Evolutionary conservation across 495 filamentous ascomycete species (phyloP), one percentile per base, ranked within the genome.

Genomic region (Penicillium canescens): DNA sequence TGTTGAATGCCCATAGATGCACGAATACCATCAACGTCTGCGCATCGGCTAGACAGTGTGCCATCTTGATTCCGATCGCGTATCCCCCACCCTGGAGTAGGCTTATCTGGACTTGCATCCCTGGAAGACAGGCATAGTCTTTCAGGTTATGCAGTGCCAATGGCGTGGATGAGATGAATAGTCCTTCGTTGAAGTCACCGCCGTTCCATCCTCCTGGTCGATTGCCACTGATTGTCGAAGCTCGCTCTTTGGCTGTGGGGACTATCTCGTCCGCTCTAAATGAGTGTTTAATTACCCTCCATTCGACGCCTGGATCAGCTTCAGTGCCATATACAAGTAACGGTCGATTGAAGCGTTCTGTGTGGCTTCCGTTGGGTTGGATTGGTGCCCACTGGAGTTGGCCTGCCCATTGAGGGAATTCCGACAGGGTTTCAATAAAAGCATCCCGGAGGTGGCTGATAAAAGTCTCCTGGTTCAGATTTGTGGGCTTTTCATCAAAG

Each of bases 21-120:
- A 73, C 64, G 28, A 84, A 83, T 14, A 67, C 55, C 11, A 72
- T 60, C n/a, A 84, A 50, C 1, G 73, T 41, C 24, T 72, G 61
- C 3, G 78, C 76, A 61, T 84, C 81, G 2, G 73, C 72, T 5
- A 82, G 58, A 13, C 70, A 69, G 56, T 84, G 80, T 0, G 74
- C 66, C 1, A 78, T 46, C 36, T 67, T 72, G 16, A 77, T 60
- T 26, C 70, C 66, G 5, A 82, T 37, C 2, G 69, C 70, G 36
- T 69, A 71, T 3, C 74, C 78, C 7, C 75, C 76, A 39, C 68
- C 73, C 10, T 59, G 60, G 39, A 78, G 69, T 2, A 54, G 54
- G 0, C 69, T 80, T 7, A 80, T 9, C 47, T 75, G 74, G 31
- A 76, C 57, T 21, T 63, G 61, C 51, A 74, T 59, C 5, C 55